These are phyloP conservation scores for Theileria parva DNA, from an alignment of 169 alveolate genomes.

Conservation along the genomic window DNA sequence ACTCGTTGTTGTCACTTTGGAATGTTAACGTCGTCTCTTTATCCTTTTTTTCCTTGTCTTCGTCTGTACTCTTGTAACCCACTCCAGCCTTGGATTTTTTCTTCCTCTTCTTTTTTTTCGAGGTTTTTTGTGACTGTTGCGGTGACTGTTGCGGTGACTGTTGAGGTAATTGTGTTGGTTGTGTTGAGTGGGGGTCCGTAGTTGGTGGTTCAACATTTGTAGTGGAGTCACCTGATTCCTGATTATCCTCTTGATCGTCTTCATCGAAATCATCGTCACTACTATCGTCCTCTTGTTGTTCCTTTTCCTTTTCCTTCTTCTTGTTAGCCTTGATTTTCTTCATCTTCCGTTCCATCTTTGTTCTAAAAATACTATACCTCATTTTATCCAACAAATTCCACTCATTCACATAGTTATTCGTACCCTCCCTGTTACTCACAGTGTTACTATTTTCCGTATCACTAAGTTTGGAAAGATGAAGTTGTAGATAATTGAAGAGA, in stretches of 20 bases:
- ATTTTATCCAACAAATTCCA: slow-evolving; percentile 8
- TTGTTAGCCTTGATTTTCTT: not conserved
- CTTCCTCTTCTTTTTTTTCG: slow-evolving; percentile 26
- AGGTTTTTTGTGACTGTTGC: not conserved
- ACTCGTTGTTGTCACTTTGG: slow-evolving; percentile 31
- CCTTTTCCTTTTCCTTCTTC: slow-evolving; percentile 1
- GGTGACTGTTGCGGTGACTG: not conserved
- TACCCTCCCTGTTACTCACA: not conserved
- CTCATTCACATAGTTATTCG: not conserved
- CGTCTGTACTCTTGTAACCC: not conserved
- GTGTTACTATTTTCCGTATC: not conserved
- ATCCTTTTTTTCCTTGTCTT: slow-evolving; percentile 4
- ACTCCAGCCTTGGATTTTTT: slow-evolving; percentile 23
- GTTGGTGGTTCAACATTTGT: slow-evolving; percentile 6
- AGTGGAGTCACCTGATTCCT: slow-evolving; percentile 14
- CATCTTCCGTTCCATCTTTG: slow-evolving; percentile 8
- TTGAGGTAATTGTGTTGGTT: not conserved
- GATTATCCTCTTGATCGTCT: slow-evolving; percentile 17
- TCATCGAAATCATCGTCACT: slow-evolving; percentile 34
- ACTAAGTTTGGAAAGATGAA: not conserved
- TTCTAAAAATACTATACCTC: not conserved
- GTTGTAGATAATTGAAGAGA: slow-evolving; percentile 23
- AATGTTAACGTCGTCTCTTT: slow-evolving; percentile 28
- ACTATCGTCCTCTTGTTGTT: not conserved
- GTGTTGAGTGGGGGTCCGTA: not conserved